Conservation (phyloP, 1,284 basidiomycete species). For the Marasmius sp. region DNA sequence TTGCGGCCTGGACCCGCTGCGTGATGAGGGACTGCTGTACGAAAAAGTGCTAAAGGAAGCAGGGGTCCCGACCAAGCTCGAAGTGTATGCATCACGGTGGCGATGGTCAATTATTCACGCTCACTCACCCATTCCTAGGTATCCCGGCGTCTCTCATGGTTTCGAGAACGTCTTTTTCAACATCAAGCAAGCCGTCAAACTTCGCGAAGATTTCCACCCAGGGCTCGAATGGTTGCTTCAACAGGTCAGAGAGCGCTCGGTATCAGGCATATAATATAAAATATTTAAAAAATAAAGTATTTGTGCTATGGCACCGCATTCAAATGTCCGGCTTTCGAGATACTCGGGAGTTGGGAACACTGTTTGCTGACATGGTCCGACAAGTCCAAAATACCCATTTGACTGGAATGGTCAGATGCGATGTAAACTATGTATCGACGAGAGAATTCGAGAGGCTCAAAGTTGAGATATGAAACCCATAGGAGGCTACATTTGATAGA, state of each 20-base stretch:
- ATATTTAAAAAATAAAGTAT: too few relatives aligned
- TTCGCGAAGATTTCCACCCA: neutral
- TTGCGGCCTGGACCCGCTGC: conserved; percentile 13
- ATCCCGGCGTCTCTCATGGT: conserved; percentile 11
- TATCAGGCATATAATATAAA: too few relatives aligned
- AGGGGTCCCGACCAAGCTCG: conserved; percentile 12
- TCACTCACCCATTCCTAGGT: neutral
- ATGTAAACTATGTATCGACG: too few relatives aligned
- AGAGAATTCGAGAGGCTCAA: too few relatives aligned
- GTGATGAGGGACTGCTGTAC: conserved; percentile 15
- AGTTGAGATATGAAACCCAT: too few relatives aligned
- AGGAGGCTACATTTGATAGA: too few relatives aligned
- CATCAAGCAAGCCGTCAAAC: neutral
- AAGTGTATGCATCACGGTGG: conserved; percentile 1
- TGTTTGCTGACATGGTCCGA: too few relatives aligned
- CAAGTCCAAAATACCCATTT: too few relatives aligned
- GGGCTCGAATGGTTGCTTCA: neutral
- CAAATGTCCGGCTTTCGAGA: too few relatives aligned
- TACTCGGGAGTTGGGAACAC: too few relatives aligned
- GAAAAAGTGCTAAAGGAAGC: conserved; percentile 6
- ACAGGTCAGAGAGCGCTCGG: neutral
- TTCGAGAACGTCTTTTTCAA: neutral
- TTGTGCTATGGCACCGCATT: too few relatives aligned
- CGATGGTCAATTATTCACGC: neutral
- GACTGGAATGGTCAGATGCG: too few relatives aligned